Evolutionary conservation across 371 early-diverging fungal species (phyloP).

Genomic region (Syncephalastrum contaminatum): DNA sequence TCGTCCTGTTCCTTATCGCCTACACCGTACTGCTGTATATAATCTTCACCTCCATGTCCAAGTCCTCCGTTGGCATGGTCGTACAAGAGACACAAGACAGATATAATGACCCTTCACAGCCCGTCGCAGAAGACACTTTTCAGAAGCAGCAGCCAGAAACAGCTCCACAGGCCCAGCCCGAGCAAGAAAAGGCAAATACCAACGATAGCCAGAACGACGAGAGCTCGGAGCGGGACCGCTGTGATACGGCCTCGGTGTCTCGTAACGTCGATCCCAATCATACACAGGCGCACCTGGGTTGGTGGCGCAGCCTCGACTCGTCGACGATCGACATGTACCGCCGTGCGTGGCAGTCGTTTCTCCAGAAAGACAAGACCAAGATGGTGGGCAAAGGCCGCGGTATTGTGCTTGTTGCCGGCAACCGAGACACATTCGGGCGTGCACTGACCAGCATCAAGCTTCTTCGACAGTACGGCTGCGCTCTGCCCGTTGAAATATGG

Average conservation of each 20-base stretch:
- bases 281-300: slow-evolving; percentile 30
- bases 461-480: slow-evolving; percentile 25
- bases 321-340: slow-evolving; percentile 18
- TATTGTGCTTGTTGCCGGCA: slow-evolving; percentile 43
- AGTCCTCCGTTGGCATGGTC: too few species aligned
- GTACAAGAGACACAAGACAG: too few species aligned
- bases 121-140: too few species aligned
- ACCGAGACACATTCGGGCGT: slow-evolving; percentile 39
- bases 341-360: slow-evolving; percentile 32
- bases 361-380: slow-evolving; percentile 12
- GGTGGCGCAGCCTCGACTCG: slow-evolving; percentile 25
- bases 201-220: too few species aligned
- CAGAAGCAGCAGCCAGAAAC: too few species aligned
- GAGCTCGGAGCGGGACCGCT: slow-evolving; percentile 1
- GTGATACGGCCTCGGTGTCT: slow-evolving; percentile 18
- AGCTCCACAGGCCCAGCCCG: too few species aligned
- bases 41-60: too few species aligned
- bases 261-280: slow-evolving; percentile 44
- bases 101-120: too few species aligned
- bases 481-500: slow-evolving; percentile 40
- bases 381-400: slow-evolving; percentile 21
- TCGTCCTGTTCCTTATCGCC: too few species aligned
- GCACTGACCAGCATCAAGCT: slow-evolving; percentile 30
- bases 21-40: too few species aligned
- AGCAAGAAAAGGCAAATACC: too few species aligned